Evolutionary conservation across 257 asterid species (phyloP).

Genomic region (Echium plantagineum): DNA sequence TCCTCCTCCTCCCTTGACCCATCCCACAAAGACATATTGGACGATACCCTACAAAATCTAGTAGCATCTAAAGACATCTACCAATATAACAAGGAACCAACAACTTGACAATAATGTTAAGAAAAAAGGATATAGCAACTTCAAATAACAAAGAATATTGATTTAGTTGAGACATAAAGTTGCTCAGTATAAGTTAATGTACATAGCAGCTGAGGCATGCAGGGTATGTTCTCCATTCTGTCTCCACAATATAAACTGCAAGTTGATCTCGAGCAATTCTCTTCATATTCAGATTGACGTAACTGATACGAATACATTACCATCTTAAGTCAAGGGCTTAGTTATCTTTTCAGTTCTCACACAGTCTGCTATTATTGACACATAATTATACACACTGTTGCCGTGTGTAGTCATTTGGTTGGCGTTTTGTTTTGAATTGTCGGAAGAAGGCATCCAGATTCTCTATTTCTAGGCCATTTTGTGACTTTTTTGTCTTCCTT

Average conservation of each 20-base stretch:
- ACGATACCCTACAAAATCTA: too few relatives aligned
- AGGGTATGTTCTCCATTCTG: too few relatives aligned
- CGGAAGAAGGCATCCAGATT: constrained; percentile 64
- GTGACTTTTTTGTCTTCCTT: constrained; percentile 48
- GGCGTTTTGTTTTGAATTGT: constrained; percentile 53
- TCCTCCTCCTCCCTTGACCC: too few relatives aligned
- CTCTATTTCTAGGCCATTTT: constrained; percentile 63
- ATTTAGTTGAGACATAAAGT: not conserved
- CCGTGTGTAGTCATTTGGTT: constrained; percentile 28
- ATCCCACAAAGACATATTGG: too few relatives aligned
- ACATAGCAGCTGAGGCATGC: too few relatives aligned
- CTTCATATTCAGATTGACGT: not conserved
- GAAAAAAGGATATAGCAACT: too few relatives aligned
- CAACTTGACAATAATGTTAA: too few relatives aligned
- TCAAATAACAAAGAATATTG: not conserved
- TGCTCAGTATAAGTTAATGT: not conserved
- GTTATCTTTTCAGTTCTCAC: not conserved
- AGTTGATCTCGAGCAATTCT: not conserved
- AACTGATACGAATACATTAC: not conserved
- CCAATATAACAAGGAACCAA: not conserved
- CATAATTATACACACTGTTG: constrained; percentile 34
- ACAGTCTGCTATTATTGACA: constrained; percentile 3
- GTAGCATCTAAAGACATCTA: too few relatives aligned
- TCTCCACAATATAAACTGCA: too few relatives aligned
- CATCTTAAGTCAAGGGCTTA: not conserved